A percentile compares a stretch with the other conserved stretches of the same genome.
phyloP scores from a whole-genome alignment of 148 eudicot genomes.

The Diospyros kaki region DNA sequence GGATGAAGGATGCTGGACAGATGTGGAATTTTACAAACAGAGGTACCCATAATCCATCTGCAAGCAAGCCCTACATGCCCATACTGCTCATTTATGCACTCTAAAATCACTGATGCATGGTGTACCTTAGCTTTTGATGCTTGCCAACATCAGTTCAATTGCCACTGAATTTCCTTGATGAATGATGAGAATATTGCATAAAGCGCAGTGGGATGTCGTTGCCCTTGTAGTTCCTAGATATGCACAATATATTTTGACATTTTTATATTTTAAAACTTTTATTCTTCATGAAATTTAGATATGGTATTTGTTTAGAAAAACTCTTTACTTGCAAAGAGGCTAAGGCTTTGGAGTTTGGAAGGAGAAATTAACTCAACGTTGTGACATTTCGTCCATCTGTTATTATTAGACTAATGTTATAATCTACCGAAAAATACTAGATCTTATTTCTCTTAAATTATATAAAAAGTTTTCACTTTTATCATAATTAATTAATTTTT shows the following conservation, averaged over 20 bases:
- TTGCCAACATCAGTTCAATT: no score
- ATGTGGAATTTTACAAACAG: constrained; percentile 34
- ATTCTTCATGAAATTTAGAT: not conserved
- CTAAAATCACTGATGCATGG: no score
- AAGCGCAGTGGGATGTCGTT: no score
- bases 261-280: not conserved
- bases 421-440: constrained; percentile 8
- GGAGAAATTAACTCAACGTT: constrained; percentile 10
- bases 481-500: not conserved
- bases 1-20: constrained; percentile 63
- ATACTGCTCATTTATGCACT: no score
- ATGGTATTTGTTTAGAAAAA: constrained; percentile 13
- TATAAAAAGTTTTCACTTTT: constrained; percentile 3
- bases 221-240: no score
- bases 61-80: no score
- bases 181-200: no score
- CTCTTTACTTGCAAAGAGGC: not conserved
- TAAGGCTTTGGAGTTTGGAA: constrained; percentile 19
- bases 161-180: no score
- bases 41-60: constrained; percentile 19
- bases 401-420: constrained; percentile 14
- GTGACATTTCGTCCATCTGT: constrained; percentile 16
- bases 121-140: no score
- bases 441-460: constrained; percentile 10
- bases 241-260: no score